Evolutionary conservation across 805 yeast genomes (phyloP).

Genomic region (Maudiozyma pseudohumilis): DNA sequence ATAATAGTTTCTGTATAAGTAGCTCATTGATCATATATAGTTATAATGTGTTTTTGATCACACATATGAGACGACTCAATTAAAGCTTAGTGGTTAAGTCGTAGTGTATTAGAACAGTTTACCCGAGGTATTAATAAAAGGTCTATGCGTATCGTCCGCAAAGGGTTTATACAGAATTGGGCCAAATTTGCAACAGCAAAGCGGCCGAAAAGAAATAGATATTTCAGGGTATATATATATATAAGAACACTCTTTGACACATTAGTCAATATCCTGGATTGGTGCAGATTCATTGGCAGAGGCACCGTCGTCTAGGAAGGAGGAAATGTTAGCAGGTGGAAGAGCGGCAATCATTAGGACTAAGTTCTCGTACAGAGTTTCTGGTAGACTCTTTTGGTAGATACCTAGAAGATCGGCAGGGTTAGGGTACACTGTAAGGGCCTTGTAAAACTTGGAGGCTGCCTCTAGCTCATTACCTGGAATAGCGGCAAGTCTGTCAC

Average conservation of each 20-base stretch:
- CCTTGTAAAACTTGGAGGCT: conserved; percentile 88
- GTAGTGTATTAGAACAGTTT: too few species aligned
- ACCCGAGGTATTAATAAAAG: background rate
- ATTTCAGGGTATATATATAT: background rate
- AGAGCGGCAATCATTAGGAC: conserved; percentile 83
- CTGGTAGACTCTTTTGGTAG: conserved; percentile 82
- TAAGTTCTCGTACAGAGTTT: conserved; percentile 69
- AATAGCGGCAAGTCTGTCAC: conserved; percentile 65
- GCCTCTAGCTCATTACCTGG: conserved; percentile 69
- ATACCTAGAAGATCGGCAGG: conserved; percentile 86
- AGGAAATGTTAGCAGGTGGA: conserved; percentile 61
- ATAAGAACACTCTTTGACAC: background rate
- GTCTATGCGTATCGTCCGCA: too few species aligned
- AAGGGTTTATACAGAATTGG: too few species aligned
- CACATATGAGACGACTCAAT: too few species aligned
- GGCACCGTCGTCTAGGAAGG: background rate
- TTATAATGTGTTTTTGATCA: too few species aligned
- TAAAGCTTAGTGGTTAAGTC: too few species aligned
- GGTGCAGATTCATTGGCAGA: background rate
- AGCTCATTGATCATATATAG: too few species aligned
- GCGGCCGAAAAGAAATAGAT: background rate
- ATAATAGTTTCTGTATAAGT: conserved; percentile 7
- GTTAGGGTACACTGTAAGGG: conserved; percentile 84
- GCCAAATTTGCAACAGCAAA: too few species aligned
- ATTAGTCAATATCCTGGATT: background rate